Base-by-base conservation (phyloP, 2,329 filamentous ascomycete species). In the Kalmusia sp. region DNA sequence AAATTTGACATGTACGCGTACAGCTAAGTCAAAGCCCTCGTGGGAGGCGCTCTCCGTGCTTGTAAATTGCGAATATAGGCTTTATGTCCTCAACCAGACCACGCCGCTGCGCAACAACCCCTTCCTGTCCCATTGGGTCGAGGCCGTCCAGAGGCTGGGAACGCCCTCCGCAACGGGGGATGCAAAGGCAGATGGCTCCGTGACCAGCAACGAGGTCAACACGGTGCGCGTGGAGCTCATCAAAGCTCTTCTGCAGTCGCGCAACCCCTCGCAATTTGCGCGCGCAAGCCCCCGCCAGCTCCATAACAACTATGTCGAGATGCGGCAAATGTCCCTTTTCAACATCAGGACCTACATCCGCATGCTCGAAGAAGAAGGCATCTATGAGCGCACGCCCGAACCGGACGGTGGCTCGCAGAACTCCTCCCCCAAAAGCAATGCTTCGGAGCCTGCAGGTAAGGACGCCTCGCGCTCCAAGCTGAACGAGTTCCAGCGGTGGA, bases 61-160 rank as follows among this genome's bases (percentile, higher is more conserved):
- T 14, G 48, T 75, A 11, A 71, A 72, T 37, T 69, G 69, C 68
- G 73, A 76, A 55, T 72, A 71, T 51, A 61, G 62, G 24, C 67
- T 76, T 17, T 75, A 66, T 64, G 51, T 51, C 12, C 47, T 72
- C 54, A 69, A 72, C 34, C 55, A 64, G 28, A 41, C 49, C 3
- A 73, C 63, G 2, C 61, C 67, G 14, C 59, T 76, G 6, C 57
- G 63, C 25, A 52, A 66, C 38, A 76, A 77, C 34, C 74, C 75
- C 1, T 76, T 74, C 53, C 62, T 77, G 17, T 64, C 68, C 4
- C 73, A 77, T 44, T 77, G 75, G 75, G 68, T 77, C 34, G 72
- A 76, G 56, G 64, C 68, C 1, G 49, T 74, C 4, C 61, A 67
- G 49, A 50, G 61, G 4, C 55, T 66, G 3, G 54, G 59, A 1